These are phyloP conservation scores for Pestalotiopsis sp. DNA, from an alignment of 2,329 filamentous ascomycete species.

Conservation along the genomic window DNA sequence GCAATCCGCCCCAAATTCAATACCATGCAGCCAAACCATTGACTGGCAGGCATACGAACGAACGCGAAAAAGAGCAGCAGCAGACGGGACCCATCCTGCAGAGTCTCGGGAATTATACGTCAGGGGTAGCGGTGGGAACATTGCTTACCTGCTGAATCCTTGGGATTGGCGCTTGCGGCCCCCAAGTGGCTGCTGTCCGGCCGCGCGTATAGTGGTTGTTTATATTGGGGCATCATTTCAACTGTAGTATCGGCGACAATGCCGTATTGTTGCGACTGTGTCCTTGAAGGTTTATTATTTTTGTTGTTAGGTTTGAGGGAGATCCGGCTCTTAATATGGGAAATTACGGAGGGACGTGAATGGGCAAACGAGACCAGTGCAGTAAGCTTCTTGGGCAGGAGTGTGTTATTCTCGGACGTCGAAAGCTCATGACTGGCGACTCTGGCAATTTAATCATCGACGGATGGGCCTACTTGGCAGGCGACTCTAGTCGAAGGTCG, in stretches of 20 bases:
- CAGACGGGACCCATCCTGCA: not conserved
- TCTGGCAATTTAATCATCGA: not conserved
- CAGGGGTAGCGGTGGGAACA: not conserved
- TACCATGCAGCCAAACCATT: not conserved
- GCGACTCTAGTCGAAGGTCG: not conserved
- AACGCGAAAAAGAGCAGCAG: not conserved
- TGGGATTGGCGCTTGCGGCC: not conserved
- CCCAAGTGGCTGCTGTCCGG: not conserved
- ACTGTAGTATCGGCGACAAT: not conserved
- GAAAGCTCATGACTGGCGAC: not conserved
- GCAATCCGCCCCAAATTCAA: not conserved
- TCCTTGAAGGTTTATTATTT: not conserved
- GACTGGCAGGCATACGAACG: not conserved
- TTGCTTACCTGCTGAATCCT: conserved; percentile 7
- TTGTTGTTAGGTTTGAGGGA: not conserved
- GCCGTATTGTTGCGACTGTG: not conserved
- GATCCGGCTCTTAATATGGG: not conserved
- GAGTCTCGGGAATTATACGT: not conserved
- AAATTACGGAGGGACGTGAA: conserved; percentile 2
- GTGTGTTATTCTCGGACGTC: not conserved
- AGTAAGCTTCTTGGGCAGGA: not conserved
- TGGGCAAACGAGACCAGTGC: conserved; percentile 3
- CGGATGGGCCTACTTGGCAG: not conserved
- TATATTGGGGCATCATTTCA: conserved; percentile 7
- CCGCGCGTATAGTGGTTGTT: conserved; percentile 10